Percentiles rank a stretch among this genome's conserved stretches.
phyloP scores from a whole-genome alignment of 257 asterid genomes.

The Echium plantagineum region DNA sequence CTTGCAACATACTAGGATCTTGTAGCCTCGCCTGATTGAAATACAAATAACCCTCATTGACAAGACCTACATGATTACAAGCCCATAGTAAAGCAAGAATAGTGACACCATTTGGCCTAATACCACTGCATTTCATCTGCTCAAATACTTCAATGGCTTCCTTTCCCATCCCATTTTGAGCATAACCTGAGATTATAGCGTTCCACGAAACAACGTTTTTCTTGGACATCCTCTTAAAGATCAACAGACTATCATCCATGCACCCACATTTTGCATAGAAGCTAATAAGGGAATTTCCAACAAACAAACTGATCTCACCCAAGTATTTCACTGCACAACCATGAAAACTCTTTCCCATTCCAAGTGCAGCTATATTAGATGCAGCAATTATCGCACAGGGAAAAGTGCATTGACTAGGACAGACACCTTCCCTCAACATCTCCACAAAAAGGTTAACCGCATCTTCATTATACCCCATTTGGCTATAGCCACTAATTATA shows the following conservation, averaged over 20 bases:
- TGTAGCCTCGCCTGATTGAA: constrained; percentile 35
- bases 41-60: constrained; percentile 42
- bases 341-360: constrained; percentile 74
- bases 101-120: constrained; percentile 48
- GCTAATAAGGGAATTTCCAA: constrained; percentile 58
- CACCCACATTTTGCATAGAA: constrained; percentile 82
- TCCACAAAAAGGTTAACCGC: constrained; percentile 49
- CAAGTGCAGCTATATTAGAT: constrained; percentile 64
- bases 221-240: constrained; percentile 26
- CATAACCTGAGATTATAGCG: constrained; percentile 66
- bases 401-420: constrained; percentile 40
- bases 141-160: constrained; percentile 34
- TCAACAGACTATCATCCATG: constrained; percentile 49
- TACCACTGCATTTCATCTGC: constrained; percentile 30
- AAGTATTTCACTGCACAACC: constrained; percentile 68
- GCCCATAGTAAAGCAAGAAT: constrained; percentile 61
- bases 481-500: constrained; percentile 68
- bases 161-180: constrained; percentile 65
- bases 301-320: constrained; percentile 40
- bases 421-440: constrained; percentile 57
- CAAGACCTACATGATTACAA: constrained; percentile 60
- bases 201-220: constrained; percentile 72
- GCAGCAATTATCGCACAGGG: constrained; percentile 61
- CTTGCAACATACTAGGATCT: constrained; percentile 25
- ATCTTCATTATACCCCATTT: constrained; percentile 59